Conservation (phyloP, 257 asterid genomes). For the Prunella vulgaris region DNA sequence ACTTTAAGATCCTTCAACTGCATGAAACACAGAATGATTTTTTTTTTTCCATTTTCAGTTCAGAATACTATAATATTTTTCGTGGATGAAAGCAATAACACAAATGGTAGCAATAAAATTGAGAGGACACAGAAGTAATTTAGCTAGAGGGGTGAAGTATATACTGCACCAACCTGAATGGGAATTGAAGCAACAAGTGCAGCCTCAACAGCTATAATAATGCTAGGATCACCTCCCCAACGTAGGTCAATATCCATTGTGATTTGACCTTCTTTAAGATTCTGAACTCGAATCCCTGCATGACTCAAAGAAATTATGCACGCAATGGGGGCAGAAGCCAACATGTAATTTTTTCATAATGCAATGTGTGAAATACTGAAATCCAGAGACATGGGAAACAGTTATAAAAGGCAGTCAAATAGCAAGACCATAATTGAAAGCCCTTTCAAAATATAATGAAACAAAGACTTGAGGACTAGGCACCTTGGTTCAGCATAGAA, state of each 20-base stretch:
- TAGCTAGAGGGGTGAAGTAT: conserved; percentile 4
- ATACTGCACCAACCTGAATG: conserved; percentile 62
- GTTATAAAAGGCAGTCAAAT: background rate
- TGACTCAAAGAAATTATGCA: conserved; percentile 21
- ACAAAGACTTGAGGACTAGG: background rate
- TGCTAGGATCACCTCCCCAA: conserved; percentile 99
- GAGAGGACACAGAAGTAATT: background rate
- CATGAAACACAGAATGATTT: conserved; percentile 22
- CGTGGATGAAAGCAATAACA: background rate
- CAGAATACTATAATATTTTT: background rate
- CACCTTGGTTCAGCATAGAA: conserved; percentile 2
- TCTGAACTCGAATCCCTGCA: conserved; percentile 98
- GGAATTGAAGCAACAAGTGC: conserved; percentile 96
- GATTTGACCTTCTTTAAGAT: conserved; percentile 94
- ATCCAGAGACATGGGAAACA: background rate
- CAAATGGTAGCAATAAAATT: conserved; percentile 1
- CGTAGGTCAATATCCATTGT: conserved; percentile 97
- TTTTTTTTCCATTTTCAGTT: conserved; percentile 3
- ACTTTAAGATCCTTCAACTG: conserved; percentile 99
- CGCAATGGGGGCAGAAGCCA: conserved; percentile 6
- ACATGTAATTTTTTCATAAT: background rate
- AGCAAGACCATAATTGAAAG: background rate
- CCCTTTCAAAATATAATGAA: background rate
- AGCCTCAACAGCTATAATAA: conserved; percentile 89
- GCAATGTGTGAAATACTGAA: background rate